A percentile compares a stretch with the other conserved stretches of the same genome.
These are phyloP conservation scores for Suillus discolor DNA, from an alignment of 768 basidiomycete genomes.

Conservation along the genomic window DNA sequence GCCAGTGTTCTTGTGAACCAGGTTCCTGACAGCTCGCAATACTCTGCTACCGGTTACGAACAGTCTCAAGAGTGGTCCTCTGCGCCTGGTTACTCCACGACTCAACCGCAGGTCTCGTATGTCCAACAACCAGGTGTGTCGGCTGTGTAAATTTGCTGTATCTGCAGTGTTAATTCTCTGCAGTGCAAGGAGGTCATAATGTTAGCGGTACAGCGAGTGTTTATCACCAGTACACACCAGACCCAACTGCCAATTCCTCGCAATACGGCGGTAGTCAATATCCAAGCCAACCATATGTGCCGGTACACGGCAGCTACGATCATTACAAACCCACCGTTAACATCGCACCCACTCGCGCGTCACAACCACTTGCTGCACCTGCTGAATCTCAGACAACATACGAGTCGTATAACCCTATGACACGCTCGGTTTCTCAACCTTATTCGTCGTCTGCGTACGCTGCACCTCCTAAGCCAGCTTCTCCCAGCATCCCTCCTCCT, in stretches of 20 bases:
- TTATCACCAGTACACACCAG: conserved; percentile 29
- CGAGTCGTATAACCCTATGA: conserved; percentile 28
- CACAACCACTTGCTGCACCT: conserved; percentile 19
- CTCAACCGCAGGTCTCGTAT: conserved; percentile 25
- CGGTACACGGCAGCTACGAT: conserved; percentile 27
- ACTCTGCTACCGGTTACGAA: conserved; percentile 21
- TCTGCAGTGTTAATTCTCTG: conserved; percentile 12
- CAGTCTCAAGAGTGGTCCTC: conserved; percentile 36
- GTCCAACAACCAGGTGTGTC: conserved; percentile 27
- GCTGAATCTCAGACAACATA: conserved; percentile 29
- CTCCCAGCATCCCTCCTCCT: conserved; percentile 24
- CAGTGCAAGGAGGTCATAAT: conserved; percentile 16
- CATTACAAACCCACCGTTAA: conserved; percentile 38
- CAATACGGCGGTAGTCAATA: conserved; percentile 18
- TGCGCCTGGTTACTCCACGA: conserved; percentile 27
- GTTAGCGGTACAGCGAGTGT: conserved; percentile 12
- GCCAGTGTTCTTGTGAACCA: conserved; percentile 17
- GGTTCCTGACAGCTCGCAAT: conserved; percentile 18
- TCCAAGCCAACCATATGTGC: conserved; percentile 18
- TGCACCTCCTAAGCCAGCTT: conserved; percentile 17
- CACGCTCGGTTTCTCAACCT: conserved; percentile 28
- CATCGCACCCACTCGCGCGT: conserved; percentile 25
- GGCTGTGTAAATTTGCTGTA: background rate
- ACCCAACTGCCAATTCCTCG: conserved; percentile 20
- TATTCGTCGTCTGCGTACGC: conserved; percentile 21